Evolutionary conservation across 83 land plant genomes (phyloP).

Genomic region (Picea engelmannii): DNA sequence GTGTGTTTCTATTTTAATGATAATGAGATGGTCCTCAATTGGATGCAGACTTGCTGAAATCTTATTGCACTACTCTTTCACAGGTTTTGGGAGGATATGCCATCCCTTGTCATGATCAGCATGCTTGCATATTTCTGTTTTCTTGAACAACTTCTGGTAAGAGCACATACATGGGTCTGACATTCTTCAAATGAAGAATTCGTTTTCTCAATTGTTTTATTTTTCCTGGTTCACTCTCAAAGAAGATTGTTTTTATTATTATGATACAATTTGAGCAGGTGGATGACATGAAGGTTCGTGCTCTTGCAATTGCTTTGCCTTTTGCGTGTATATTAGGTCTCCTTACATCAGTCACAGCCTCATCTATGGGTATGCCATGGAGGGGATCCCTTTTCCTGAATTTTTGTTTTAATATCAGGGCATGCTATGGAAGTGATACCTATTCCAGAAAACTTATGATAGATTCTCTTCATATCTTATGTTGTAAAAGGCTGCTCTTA

Average conservation of each 20-base stretch:
- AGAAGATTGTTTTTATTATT: background rate
- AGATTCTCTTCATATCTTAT: background rate
- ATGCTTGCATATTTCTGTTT: constrained; percentile 91
- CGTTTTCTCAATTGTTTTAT: background rate
- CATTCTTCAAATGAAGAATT: background rate
- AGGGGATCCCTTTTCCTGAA: background rate
- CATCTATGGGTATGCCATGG: constrained; percentile 69
- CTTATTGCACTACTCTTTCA: background rate
- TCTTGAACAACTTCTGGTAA: constrained; percentile 87
- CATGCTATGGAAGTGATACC: background rate
- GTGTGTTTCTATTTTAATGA: constrained; percentile 2
- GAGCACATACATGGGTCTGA: background rate
- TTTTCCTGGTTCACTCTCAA: background rate
- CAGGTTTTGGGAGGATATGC: constrained; percentile 84
- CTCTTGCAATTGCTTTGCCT: constrained; percentile 81
- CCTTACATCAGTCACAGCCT: constrained; percentile 74
- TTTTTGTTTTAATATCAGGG: constrained; percentile 1
- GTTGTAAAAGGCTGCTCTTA: background rate
- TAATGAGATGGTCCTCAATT: background rate
- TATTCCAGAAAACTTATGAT: background rate
- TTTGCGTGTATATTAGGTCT: constrained; percentile 80
- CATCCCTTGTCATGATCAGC: constrained; percentile 84
- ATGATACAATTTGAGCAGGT: constrained; percentile 50
- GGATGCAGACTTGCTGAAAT: background rate
- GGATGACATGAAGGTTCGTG: constrained; percentile 60